Evolutionary conservation across 2,329 filamentous ascomycete species (phyloP).

Genomic region (Aspergillus versicolor): DNA sequence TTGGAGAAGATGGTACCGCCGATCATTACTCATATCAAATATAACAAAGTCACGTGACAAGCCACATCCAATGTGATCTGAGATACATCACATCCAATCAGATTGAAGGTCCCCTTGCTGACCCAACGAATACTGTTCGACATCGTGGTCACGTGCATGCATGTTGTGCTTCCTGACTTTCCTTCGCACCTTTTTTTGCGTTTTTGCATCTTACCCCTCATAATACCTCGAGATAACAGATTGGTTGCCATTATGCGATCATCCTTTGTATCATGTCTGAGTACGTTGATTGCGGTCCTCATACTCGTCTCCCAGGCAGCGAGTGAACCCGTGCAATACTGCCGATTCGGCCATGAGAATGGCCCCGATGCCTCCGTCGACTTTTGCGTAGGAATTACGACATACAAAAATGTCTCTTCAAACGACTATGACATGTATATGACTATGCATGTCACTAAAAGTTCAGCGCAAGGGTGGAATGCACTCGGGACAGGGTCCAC

Average conservation of each 20-base stretch:
- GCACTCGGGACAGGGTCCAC: constrained; percentile 11
- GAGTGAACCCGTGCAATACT: constrained; percentile 12
- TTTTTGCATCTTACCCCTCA: background rate
- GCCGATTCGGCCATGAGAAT: constrained; percentile 6
- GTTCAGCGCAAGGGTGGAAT: constrained; percentile 11
- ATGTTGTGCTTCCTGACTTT: background rate
- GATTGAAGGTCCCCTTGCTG: background rate
- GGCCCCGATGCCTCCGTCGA: background rate
- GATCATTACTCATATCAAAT: background rate
- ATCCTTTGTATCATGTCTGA: background rate
- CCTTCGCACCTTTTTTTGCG: background rate
- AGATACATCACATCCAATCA: background rate
- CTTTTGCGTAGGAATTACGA: constrained; percentile 12
- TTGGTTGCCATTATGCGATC: background rate
- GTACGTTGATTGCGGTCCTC: background rate
- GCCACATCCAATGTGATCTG: no score
- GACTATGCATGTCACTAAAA: constrained; percentile 7
- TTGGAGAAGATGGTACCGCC: constrained; percentile 1
- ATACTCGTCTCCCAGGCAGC: background rate
- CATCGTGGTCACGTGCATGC: background rate
- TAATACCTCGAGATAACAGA: background rate
- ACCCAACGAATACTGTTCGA: background rate
- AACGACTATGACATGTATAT: constrained; percentile 8
- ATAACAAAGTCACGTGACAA: background rate
- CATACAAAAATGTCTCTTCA: constrained; percentile 9